Evolutionary conservation across 106 monocot species (phyloP).

Genomic region (Xerophyta viscosa): DNA sequence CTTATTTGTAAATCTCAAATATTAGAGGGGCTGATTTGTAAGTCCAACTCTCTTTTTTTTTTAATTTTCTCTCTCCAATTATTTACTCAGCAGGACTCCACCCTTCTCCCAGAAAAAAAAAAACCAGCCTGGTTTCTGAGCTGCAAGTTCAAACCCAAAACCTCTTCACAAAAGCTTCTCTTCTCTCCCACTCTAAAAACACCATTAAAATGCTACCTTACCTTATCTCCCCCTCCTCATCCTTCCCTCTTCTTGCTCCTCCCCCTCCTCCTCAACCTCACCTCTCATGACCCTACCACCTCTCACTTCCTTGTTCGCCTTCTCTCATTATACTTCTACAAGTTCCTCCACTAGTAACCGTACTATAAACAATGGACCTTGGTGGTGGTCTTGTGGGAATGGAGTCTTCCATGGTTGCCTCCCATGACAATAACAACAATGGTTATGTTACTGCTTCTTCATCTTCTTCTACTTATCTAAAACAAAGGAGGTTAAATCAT

Average conservation of each 20-base stretch:
- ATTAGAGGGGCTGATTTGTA: no score
- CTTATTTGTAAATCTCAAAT: no score
- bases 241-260: no score
- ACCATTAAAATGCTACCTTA: slow-evolving; percentile 14
- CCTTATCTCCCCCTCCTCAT: slow-evolving; percentile 2
- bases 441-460: neutral
- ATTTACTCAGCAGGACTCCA: slow-evolving; percentile 4
- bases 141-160: slow-evolving; percentile 9
- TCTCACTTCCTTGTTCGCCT: neutral
- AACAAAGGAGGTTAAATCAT: slow-evolving; percentile 31
- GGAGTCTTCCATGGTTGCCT: slow-evolving; percentile 12
- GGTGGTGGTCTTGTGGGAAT: slow-evolving; percentile 32
- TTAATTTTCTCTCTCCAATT: slow-evolving; percentile 11
- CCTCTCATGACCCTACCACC: slow-evolving; percentile 22
- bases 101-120: slow-evolving; percentile 5
- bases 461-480: slow-evolving; percentile 22
- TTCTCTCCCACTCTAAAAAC: neutral
- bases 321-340: no score
- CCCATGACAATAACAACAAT: no score
- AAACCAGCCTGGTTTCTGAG: slow-evolving; percentile 28
- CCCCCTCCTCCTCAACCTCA: neutral
- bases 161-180: no score
- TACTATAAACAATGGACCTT: no score
- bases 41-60: no score
- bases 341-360: no score